Evolutionary conservation across 2,329 filamentous ascomycete species (phyloP).

Genomic region (Cryphonectria japonica): DNA sequence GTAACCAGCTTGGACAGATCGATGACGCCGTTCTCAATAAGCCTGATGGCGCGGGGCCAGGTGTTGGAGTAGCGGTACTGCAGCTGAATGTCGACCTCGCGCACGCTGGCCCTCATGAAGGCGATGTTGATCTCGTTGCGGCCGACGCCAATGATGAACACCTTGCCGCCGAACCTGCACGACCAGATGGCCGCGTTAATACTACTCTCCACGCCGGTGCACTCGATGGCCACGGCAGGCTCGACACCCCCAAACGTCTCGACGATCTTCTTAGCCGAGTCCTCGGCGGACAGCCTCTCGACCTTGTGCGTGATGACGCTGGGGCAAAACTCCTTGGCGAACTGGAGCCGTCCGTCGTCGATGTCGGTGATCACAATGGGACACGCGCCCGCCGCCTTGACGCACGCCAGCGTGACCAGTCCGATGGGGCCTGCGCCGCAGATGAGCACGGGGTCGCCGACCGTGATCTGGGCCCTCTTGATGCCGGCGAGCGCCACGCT

Average conservation of each 20-base stretch:
- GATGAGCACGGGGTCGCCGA: slow-evolving; percentile 86
- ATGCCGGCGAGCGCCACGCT: slow-evolving; percentile 87
- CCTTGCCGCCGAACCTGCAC: slow-evolving; percentile 92
- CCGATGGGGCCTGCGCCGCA: slow-evolving; percentile 96
- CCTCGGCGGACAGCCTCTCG: slow-evolving; percentile 65
- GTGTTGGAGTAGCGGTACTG: slow-evolving; percentile 97
- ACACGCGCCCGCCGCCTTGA: slow-evolving; percentile 82
- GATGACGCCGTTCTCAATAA: slow-evolving; percentile 83
- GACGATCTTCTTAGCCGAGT: slow-evolving; percentile 71
- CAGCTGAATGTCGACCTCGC: slow-evolving; percentile 93
- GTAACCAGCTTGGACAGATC: slow-evolving; percentile 83
- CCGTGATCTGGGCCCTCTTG: slow-evolving; percentile 76
- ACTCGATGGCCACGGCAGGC: slow-evolving; percentile 83
- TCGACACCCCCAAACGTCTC: slow-evolving; percentile 76
- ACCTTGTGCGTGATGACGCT: slow-evolving; percentile 81
- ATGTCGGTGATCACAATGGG: slow-evolving; percentile 95
- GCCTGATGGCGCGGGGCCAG: slow-evolving; percentile 89
- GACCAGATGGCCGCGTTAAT: slow-evolving; percentile 86
- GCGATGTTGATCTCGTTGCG: slow-evolving; percentile 95
- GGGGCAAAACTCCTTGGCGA: slow-evolving; percentile 83
- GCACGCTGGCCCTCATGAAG: slow-evolving; percentile 89
- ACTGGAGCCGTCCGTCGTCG: slow-evolving; percentile 80
- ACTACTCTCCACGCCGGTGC: slow-evolving; percentile 91
- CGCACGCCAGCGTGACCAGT: slow-evolving; percentile 83
- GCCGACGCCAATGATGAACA: slow-evolving; percentile 94